phyloP scores from a whole-genome alignment of 352 stramenopile genomes.

The Globisporangium radiosum region DNA sequence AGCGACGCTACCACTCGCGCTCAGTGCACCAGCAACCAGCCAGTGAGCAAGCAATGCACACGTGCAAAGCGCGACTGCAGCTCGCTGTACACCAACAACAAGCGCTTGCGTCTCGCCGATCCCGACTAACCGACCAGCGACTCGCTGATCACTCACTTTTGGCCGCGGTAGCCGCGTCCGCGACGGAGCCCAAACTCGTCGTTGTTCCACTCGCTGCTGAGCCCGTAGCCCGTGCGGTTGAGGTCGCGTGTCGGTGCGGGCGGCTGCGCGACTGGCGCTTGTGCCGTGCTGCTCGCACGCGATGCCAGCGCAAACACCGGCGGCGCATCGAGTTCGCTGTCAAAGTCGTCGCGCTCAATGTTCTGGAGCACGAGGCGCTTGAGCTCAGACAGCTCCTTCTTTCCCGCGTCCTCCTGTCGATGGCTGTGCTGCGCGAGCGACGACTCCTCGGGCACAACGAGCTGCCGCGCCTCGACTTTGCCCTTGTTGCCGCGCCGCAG shows the following conservation, averaged over 20 bases:
- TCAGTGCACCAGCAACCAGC: no score
- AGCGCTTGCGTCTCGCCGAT: no score
- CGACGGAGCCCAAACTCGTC: conserved; percentile 73
- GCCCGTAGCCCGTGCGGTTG: conserved; percentile 46
- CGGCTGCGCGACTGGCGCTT: conserved; percentile 7
- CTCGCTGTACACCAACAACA: no score
- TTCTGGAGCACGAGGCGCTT: conserved; percentile 85
- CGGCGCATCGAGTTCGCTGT: conserved; percentile 12
- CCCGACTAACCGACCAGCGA: no score
- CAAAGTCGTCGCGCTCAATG: conserved; percentile 78
- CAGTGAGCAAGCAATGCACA: no score
- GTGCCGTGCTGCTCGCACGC: conserved; percentile 4
- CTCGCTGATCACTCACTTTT: conserved; percentile 27
- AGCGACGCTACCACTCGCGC: no score
- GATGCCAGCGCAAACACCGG: conserved; percentile 10
- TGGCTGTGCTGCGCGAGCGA: conserved; percentile 90
- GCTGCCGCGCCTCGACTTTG: conserved; percentile 91
- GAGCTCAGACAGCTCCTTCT: conserved; percentile 83
- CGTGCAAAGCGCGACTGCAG: no score
- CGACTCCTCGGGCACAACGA: conserved; percentile 91
- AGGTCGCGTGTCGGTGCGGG: conserved; percentile 18
- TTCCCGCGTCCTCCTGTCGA: conserved; percentile 79
- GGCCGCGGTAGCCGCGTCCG: conserved; percentile 55
- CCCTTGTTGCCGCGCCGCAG: conserved; percentile 96
- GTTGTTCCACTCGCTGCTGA: conserved; percentile 78